Evolutionary conservation across 2,329 filamentous ascomycete species (phyloP).

Genomic region (Ceratocystis huliohia): DNA sequence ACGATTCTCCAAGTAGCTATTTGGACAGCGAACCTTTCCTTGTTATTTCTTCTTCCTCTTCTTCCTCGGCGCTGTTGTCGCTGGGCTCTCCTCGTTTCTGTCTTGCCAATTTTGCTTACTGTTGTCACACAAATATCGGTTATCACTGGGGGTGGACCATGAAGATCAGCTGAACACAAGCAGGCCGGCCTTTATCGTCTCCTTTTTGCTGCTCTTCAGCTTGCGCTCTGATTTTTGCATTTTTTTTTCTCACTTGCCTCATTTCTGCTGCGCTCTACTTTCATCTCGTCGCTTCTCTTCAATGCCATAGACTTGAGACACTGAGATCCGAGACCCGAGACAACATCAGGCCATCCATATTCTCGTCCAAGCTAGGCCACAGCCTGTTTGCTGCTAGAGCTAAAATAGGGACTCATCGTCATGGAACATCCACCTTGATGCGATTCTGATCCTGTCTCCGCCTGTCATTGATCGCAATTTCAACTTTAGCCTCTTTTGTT

Average conservation of each 20-base stretch:
- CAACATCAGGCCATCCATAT: neutral
- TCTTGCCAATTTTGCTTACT: neutral
- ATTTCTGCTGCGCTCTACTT: neutral
- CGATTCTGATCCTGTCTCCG: neutral
- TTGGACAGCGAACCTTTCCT: neutral
- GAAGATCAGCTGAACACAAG: neutral
- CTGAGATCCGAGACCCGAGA: conserved; percentile 3
- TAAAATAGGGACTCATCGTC: neutral
- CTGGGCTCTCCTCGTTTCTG: neutral
- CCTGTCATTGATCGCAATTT: neutral
- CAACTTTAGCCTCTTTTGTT: neutral
- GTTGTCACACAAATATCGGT: neutral
- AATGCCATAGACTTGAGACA: neutral
- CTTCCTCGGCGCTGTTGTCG: neutral
- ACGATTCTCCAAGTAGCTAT: no score
- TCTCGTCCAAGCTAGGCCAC: neutral
- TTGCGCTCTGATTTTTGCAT: neutral
- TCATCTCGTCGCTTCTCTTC: neutral
- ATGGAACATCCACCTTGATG: neutral
- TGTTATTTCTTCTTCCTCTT: neutral
- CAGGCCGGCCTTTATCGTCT: no score
- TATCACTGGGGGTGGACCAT: neutral
- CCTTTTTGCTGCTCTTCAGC: no score
- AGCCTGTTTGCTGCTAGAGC: neutral
- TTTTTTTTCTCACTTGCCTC: neutral